phyloP scores from a whole-genome alignment of 345 rosid species.

The Boechera stricta region DNA sequence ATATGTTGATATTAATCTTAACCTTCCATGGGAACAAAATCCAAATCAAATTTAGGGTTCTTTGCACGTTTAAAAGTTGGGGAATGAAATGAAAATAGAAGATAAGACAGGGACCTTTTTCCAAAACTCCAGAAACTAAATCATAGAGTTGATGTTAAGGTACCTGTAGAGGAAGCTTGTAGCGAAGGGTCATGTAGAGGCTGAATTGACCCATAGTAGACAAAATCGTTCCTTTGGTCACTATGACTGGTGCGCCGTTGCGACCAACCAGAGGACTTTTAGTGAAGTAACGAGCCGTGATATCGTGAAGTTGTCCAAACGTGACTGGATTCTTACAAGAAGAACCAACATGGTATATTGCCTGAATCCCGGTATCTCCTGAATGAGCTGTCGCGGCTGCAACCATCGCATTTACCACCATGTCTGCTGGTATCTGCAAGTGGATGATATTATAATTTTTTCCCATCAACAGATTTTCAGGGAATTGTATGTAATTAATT shows the following conservation, averaged over 20 bases:
- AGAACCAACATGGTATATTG: conserved; percentile 81
- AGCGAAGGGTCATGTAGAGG: conserved; percentile 73
- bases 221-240: conserved; percentile 56
- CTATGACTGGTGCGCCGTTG: conserved; percentile 75
- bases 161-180: conserved; percentile 68
- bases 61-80: background rate
- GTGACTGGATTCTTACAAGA: conserved; percentile 63
- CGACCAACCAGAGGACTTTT: conserved; percentile 76
- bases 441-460: background rate
- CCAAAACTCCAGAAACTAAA: background rate
- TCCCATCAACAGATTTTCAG: conserved; percentile 7
- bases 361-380: conserved; percentile 37
- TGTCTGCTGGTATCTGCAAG: conserved; percentile 47
- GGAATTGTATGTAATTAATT: background rate
- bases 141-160: conserved; percentile 1
- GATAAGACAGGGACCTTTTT: background rate
- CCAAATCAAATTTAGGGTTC: background rate
- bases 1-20: background rate
- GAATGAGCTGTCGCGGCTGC: conserved; percentile 38
- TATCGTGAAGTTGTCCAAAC: conserved; percentile 58
- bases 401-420: conserved; percentile 46
- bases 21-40: background rate
- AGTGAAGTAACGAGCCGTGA: conserved; percentile 57
- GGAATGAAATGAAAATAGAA: background rate
- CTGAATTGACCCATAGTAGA: conserved; percentile 71